Percentiles rank a stretch among this genome's conserved stretches.
Evolutionary conservation across 441 rosid species (phyloP).

Genomic region (Erodium texanum): DNA sequence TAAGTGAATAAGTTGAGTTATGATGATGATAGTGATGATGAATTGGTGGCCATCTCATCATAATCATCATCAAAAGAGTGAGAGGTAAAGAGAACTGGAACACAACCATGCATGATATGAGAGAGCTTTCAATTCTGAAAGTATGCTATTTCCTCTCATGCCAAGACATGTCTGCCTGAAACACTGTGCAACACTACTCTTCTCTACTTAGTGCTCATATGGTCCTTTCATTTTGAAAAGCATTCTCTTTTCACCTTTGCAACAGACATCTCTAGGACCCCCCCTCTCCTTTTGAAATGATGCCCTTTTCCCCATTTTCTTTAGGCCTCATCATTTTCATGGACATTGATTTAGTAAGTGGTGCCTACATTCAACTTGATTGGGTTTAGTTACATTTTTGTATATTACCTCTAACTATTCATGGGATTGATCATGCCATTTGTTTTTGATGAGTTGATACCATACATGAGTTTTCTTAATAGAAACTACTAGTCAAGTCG

Average conservation of each 20-base stretch:
- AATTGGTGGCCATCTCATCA: background rate
- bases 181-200: background rate
- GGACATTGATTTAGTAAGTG: background rate
- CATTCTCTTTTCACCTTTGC: slow-evolving; percentile 1
- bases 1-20: background rate
- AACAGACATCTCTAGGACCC: background rate
- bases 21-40: background rate
- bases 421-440: too few relatives aligned
- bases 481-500: too few relatives aligned
- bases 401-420: background rate
- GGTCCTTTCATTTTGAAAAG: background rate
- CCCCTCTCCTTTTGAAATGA: background rate
- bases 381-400: background rate
- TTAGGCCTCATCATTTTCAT: background rate
- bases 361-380: background rate
- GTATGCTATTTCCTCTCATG: background rate
- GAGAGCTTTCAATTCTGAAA: slow-evolving; percentile 1
- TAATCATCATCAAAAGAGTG: background rate
- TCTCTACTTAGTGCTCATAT: background rate
- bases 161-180: slow-evolving; percentile 6
- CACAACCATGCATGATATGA: background rate
- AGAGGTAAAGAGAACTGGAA: background rate
- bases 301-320: background rate
- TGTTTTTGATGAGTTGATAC: too few relatives aligned
- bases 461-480: too few relatives aligned